phyloP scores from a whole-genome alignment of 768 basidiomycete species.

The Cystofilobasidium macerans region DNA sequence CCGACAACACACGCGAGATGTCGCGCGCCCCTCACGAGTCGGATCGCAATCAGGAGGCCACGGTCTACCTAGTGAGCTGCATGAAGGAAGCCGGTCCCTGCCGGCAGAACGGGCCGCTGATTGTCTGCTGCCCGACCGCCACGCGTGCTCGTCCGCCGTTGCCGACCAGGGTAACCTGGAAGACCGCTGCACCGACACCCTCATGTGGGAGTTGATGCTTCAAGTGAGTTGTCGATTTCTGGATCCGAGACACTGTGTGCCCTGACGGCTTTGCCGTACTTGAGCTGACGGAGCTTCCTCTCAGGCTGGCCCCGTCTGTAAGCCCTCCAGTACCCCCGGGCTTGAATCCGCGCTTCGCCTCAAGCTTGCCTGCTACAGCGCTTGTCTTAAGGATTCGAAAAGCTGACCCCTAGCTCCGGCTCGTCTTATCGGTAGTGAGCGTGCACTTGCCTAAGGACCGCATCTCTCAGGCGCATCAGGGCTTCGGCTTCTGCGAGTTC shows the following conservation, averaged over 20 bases:
- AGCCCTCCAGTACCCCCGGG: too few species aligned
- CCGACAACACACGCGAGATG: background rate
- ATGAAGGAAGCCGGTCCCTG: background rate
- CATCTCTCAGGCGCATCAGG: conserved; percentile 95
- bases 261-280: background rate
- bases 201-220: conserved; percentile 97
- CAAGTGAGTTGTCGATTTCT: conserved; percentile 6
- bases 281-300: too few species aligned
- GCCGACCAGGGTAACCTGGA: conserved; percentile 77
- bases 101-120: too few species aligned
- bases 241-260: background rate
- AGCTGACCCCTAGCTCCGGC: background rate
- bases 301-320: conserved; percentile 96
- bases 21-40: conserved; percentile 17
- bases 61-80: conserved; percentile 60
- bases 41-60: conserved; percentile 83
- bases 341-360: too few species aligned
- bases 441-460: conserved; percentile 97
- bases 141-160: conserved; percentile 3
- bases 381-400: too few species aligned
- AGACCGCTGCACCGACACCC: conserved; percentile 82
- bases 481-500: conserved; percentile 99
- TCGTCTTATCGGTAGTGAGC: conserved; percentile 54
- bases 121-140: too few species aligned
- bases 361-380: too few species aligned